Evolutionary conservation across 345 rosid genomes (phyloP), one percentile per base, ranked within the genome.

Genomic region (Lumnitzera littorea): DNA sequence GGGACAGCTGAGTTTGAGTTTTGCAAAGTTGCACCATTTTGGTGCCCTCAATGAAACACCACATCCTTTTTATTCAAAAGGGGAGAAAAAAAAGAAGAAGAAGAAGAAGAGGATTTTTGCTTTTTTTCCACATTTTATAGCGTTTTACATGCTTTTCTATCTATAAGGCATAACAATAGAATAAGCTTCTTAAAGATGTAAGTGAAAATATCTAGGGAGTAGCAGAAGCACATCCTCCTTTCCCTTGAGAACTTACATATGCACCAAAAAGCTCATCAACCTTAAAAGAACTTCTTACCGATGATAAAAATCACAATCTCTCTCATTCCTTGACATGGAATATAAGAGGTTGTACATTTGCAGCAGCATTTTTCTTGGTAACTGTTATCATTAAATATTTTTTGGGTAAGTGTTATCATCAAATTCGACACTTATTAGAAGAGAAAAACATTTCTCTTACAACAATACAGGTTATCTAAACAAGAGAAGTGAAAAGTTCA

Each of bases 261-360:
- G 11, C 43, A 36, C 11, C 10, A 36, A 9, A 36, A 36, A 36
- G 11, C 43, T 2, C 20, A 15, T 46, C 53, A 66, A 13, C 24
- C 69, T 52, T 56, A 23, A 68, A 64, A 67, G 48, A 2, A 41
- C 57, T 63, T 56, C 86, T 59, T 79, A 94, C 99, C 99, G 86
- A 76, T 94, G 97, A 85, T 94, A 94, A 65, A 88, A 94, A 76
- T 94, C 97, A 72, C 96, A 94, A 73, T 94, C 99, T 62, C 92
- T 67, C 58, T 94, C 97, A 73, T 83, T 88, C 77, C 97, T 88
- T 74, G 95, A 83, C 74, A 90, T 69, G 48, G 99, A 84, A 80
- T 94, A 94, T 71, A 94, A 69, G 69, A 94, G 91, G 73, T 94
- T 94, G 81, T 90, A 94, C 53, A 83, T 80, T 76, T 94, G 99